Base-by-base conservation (phyloP, 148 eudicot species). In the Rhododendron molle region DNA sequence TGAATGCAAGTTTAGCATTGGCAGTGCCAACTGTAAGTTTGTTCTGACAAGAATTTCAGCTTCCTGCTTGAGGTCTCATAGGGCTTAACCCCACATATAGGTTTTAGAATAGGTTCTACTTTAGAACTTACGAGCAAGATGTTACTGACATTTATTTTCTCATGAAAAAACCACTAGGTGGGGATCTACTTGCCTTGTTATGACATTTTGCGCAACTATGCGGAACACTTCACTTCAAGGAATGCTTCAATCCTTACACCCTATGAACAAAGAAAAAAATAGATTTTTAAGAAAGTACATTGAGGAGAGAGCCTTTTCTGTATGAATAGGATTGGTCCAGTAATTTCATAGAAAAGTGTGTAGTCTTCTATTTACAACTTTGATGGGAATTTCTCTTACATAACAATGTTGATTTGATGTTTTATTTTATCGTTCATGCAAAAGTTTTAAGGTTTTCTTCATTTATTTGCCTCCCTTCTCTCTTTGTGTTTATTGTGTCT, bases 141-240 rank as follows among this genome's bases (percentile, higher is more conserved):
- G 13, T n/a, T 16, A 46, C 28, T 47, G 60, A 69, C 23, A 18
- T 34, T 83, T 11, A 32, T 34, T 69, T 38, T 34, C 38, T 49
- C 36, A 15, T 28, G 34, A 50, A 30, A 54, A 47, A 38, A 34
- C 21, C 16, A 83, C 86, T 88, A 96, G 99, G 99, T 96, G 86
- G 99, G 91, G 23, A 94, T 96, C 44, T 96, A 96, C 90, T 87
- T 96, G 88, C 99, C 99, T 40, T 89, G 93, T 74, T 96, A 96
- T 89, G 99, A 96, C 84, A 82, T 96, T 85, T 90, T 96, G 67
- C 91, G 99, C 76, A 90, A 91, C 81, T 87, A 43, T 87, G 83
- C 92, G 90, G 99, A 96, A 85, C 91, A 85, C 38, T 77, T 85
- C 46, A 87, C 98, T 49, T 86, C 87, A 74, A 80, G 84, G 28